A percentile compares a stretch with the other conserved stretches of the same genome.
phyloP scores from a whole-genome alignment of 202 grass and related monocot genomes.

The Bolboschoenoplectus hybrid region DNA sequence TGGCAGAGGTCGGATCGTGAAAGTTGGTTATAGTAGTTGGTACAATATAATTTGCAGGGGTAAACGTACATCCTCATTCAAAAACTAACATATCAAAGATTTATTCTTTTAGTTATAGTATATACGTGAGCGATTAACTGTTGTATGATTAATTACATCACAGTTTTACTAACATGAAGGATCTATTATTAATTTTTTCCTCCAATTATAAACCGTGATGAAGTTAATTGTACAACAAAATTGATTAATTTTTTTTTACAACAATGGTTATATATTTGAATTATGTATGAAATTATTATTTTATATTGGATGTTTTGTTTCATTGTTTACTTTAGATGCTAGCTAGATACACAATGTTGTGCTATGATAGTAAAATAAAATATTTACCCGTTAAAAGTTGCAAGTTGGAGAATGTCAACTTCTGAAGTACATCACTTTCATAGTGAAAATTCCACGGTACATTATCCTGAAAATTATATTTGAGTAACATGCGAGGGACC shows the following conservation, averaged over 20 bases:
- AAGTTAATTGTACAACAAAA: too few species aligned
- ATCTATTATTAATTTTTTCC: neutral
- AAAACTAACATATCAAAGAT: neutral
- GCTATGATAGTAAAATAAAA: neutral
- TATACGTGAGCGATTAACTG: neutral
- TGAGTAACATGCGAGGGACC: neutral
- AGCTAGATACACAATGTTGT: neutral
- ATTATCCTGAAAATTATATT: slow-evolving; percentile 10
- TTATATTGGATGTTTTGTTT: neutral
- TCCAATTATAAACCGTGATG: neutral
- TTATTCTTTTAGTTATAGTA: neutral
- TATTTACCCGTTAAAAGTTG: neutral
- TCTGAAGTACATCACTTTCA: neutral
- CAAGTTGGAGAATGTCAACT: neutral
- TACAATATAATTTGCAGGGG: neutral
- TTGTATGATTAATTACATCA: neutral
- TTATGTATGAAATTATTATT: neutral
- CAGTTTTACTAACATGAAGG: neutral
- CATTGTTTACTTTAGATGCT: neutral
- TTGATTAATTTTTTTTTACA: neutral
- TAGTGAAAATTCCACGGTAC: neutral
- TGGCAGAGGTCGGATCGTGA: too few species aligned
- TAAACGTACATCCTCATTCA: neutral
- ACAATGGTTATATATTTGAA: too few species aligned
- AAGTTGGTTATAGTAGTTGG: too few species aligned